phyloP scores from a whole-genome alignment of 2,329 filamentous ascomycete genomes.

The Cladophialophora exuberans region DNA sequence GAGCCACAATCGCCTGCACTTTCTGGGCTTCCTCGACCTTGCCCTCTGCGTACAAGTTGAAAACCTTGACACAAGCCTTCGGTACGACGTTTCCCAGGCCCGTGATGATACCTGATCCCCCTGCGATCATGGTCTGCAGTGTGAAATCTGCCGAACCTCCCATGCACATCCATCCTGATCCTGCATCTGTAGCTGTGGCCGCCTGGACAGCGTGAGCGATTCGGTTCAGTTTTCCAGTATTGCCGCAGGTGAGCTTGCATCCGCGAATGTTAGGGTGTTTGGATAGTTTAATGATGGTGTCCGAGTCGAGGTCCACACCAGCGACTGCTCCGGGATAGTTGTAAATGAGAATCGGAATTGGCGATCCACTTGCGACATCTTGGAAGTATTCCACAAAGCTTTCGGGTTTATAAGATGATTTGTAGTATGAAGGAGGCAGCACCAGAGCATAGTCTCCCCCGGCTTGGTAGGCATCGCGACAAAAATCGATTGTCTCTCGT shows the following conservation, averaged over 20 bases:
- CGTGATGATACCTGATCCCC: constrained; percentile 72
- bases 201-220: constrained; percentile 55
- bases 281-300: constrained; percentile 62
- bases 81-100: constrained; percentile 73
- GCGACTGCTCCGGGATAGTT: constrained; percentile 71
- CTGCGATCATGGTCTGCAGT: constrained; percentile 69
- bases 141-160: constrained; percentile 76
- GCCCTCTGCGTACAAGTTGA: constrained; percentile 64
- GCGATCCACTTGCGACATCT: constrained; percentile 62
- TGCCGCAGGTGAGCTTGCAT: constrained; percentile 74
- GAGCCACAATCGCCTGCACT: constrained; percentile 67
- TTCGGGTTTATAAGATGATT: constrained; percentile 64
- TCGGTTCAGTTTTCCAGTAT: constrained; percentile 71
- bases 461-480: constrained; percentile 67
- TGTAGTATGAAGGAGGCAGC: constrained; percentile 77
- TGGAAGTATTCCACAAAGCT: constrained; percentile 67
- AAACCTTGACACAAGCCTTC: constrained; percentile 64
- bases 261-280: constrained; percentile 68
- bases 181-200: constrained; percentile 47
- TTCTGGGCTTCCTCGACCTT: constrained; percentile 62
- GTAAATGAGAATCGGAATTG: constrained; percentile 70
- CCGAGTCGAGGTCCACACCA: constrained; percentile 69
- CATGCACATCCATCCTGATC: constrained; percentile 70
- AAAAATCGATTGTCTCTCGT: constrained; percentile 71
- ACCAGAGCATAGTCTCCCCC: constrained; percentile 78